These are phyloP conservation scores for Fagus crenata DNA, from an alignment of 306 rosid genomes.

Conservation along the genomic window DNA sequence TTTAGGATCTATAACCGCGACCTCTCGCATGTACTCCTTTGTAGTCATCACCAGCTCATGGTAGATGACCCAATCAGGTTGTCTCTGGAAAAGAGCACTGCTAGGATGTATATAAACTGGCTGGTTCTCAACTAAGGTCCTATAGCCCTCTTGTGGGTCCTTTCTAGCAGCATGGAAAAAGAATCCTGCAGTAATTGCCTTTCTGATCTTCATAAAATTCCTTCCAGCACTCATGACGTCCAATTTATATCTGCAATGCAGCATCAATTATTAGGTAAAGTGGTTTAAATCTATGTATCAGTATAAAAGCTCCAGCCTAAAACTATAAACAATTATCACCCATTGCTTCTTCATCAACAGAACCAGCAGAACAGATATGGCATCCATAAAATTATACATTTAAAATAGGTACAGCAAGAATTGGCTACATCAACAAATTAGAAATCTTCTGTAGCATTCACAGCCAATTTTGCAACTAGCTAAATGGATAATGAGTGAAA, in stretches of 20 bases:
- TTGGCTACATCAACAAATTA: neutral
- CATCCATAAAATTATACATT: neutral
- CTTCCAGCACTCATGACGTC: conserved; percentile 86
- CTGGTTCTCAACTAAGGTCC: conserved; percentile 85
- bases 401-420: neutral
- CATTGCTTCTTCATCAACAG: neutral
- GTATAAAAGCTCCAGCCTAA: neutral
- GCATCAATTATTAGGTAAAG: too few species aligned
- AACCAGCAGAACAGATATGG: neutral
- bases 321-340: conserved; percentile 1
- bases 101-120: conserved; percentile 81
- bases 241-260: conserved; percentile 64
- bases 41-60: too few species aligned
- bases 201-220: conserved; percentile 69
- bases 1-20: conserved; percentile 73
- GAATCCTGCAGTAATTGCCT: conserved; percentile 85
- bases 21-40: conserved; percentile 82
- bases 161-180: conserved; percentile 78
- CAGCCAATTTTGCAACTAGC: neutral
- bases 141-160: conserved; percentile 87
- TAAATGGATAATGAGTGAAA: neutral
- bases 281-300: conserved; percentile 8
- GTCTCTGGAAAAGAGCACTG: conserved; percentile 79
- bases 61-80: conserved; percentile 54
- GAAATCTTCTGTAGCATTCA: neutral